phyloP scores from a whole-genome alignment of 176 grass and related monocot genomes.

The Puya raimondii region DNA sequence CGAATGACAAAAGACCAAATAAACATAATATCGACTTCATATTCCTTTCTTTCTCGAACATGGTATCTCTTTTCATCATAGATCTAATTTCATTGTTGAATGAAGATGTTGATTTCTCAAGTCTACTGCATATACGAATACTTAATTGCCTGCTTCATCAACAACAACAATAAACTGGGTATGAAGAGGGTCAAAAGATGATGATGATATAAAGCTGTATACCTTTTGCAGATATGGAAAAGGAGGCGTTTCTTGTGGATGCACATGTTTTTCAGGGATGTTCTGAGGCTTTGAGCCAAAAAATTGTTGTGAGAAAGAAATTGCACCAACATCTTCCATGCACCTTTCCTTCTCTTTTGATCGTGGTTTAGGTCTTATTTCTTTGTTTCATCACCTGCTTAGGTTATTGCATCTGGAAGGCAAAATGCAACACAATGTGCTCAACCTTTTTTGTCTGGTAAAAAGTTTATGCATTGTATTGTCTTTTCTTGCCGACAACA shows the following conservation, averaged over 20 bases:
- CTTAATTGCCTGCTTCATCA: neutral
- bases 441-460: slow-evolving; percentile 55
- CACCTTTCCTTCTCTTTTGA: slow-evolving; percentile 1
- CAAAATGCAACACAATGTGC: slow-evolving; percentile 35
- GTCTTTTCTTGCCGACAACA: slow-evolving; percentile 3
- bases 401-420: slow-evolving; percentile 81
- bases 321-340: slow-evolving; percentile 9
- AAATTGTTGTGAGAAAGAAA: slow-evolving; percentile 57
- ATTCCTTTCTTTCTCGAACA: too few relatives aligned
- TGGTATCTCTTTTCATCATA: too few relatives aligned
- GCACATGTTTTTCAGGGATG: slow-evolving; percentile 58
- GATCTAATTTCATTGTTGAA: neutral
- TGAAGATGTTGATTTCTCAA: neutral
- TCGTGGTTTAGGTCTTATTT: slow-evolving; percentile 4
- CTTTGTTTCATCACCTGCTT: slow-evolving; percentile 7
- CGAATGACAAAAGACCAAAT: too few relatives aligned
- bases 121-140: neutral
- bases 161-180: neutral
- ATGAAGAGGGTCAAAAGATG: neutral
- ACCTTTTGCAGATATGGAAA: slow-evolving; percentile 43
- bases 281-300: slow-evolving; percentile 46
- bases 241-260: slow-evolving; percentile 44
- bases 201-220: slow-evolving; percentile 1
- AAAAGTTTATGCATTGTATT: slow-evolving; percentile 4
- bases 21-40: neutral